Evolutionary conservation across 352 stramenopile species (phyloP).

Genomic region (Phytopythium chamaehyphon): DNA sequence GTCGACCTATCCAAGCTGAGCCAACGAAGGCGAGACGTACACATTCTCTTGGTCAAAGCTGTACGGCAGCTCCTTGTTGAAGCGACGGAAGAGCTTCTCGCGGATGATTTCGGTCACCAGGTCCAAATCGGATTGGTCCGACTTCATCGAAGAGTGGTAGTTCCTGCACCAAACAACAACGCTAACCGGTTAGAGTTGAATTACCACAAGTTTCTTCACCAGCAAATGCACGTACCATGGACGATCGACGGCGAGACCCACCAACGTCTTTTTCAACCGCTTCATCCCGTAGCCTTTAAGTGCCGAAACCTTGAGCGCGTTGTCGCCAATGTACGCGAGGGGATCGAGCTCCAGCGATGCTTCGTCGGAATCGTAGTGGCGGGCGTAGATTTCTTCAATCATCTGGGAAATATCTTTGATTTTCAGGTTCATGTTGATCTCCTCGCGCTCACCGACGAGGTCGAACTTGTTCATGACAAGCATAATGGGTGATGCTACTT

Average conservation of each 20-base stretch:
- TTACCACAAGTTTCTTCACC: no score
- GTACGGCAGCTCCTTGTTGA: constrained; percentile 87
- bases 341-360: constrained; percentile 55
- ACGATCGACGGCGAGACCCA: constrained; percentile 64
- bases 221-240: constrained; percentile 33
- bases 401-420: constrained; percentile 79
- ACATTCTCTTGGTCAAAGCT: constrained; percentile 78
- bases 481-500: constrained; percentile 73
- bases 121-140: constrained; percentile 75
- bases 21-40: constrained; percentile 17
- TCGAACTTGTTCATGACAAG: constrained; percentile 88
- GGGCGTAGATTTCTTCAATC: constrained; percentile 74
- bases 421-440: constrained; percentile 53
- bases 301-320: constrained; percentile 76
- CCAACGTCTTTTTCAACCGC: constrained; percentile 55
- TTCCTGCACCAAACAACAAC: constrained; percentile 24
- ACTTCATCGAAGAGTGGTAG: constrained; percentile 86
- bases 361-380: constrained; percentile 53
- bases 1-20: no score
- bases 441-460: constrained; percentile 49
- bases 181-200: neutral
- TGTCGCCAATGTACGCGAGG: constrained; percentile 67
- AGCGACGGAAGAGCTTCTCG: constrained; percentile 84
- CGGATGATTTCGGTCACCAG: constrained; percentile 87
- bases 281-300: constrained; percentile 66